Conservation (phyloP, 805 yeast species). For the Yarrowia phangngaensis region DNA sequence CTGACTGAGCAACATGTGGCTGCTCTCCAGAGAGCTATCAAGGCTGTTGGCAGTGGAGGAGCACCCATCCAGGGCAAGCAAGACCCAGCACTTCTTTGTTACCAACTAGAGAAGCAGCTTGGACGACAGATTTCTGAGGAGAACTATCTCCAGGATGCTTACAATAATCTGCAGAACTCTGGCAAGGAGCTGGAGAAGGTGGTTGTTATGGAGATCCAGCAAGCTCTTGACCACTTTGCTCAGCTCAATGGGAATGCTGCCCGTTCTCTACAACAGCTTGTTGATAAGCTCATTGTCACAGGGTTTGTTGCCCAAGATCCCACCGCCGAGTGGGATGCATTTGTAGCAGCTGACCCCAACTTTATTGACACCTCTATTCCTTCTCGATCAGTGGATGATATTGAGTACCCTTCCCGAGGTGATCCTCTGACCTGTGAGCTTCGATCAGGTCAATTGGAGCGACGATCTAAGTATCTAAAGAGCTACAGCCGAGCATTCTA, state of each 20-base stretch:
- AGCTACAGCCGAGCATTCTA: conserved; percentile 90
- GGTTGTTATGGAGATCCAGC: conserved; percentile 81
- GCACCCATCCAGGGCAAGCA: conserved; percentile 49
- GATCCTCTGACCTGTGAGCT: conserved; percentile 66
- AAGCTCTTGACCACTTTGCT: conserved; percentile 69
- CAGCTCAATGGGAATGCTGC: conserved; percentile 43
- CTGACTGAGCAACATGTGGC: conserved; percentile 64
- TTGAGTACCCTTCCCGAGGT: conserved; percentile 62
- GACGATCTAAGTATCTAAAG: conserved; percentile 86
- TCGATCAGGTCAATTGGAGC: conserved; percentile 76
- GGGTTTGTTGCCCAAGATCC: conserved; percentile 77
- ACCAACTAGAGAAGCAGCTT: conserved; percentile 69
- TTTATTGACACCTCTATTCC: conserved; percentile 63
- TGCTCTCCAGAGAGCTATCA: conserved; percentile 44
- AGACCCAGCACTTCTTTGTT: conserved; percentile 80
- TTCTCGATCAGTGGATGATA: conserved; percentile 57
- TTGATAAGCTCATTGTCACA: conserved; percentile 66
- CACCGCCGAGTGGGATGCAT: conserved; percentile 83
- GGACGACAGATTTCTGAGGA: conserved; percentile 77
- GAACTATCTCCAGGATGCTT: conserved; percentile 83
- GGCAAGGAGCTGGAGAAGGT: conserved; percentile 86
- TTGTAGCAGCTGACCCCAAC: conserved; percentile 65
- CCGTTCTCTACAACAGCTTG: conserved; percentile 42
- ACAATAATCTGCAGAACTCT: conserved; percentile 75
- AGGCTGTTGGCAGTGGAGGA: conserved; percentile 40